Evolutionary conservation across 169 alveolate genomes (phyloP).

Genomic region (Eimeria maxima): DNA sequence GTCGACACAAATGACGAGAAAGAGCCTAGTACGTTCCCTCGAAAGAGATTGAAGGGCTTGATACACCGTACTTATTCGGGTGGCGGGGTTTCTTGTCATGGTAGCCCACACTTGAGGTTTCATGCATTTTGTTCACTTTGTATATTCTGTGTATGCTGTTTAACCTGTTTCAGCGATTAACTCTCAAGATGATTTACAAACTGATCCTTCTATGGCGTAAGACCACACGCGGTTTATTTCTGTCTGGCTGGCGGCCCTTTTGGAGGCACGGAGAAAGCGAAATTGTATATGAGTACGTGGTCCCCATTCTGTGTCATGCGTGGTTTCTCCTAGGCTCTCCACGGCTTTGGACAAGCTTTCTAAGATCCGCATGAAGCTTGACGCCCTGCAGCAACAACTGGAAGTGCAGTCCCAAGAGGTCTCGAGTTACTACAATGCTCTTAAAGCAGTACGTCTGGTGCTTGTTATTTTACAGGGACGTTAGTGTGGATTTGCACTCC

Average conservation of each 20-base stretch:
- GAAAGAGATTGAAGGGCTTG: not conserved
- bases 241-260: not conserved
- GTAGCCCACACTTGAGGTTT: not conserved
- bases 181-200: conserved; percentile 48
- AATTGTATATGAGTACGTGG: not conserved
- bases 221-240: not conserved
- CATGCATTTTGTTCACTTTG: not conserved
- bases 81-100: not conserved
- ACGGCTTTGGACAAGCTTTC: conserved; percentile 78
- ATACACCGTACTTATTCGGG: not conserved
- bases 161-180: conserved; percentile 1
- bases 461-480: not conserved
- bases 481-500: not conserved
- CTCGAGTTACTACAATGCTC: conserved; percentile 75
- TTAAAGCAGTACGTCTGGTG: conserved; percentile 58
- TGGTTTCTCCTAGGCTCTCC: conserved; percentile 1
- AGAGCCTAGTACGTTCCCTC: conserved; percentile 53
- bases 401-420: conserved; percentile 80
- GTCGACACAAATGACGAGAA: conserved; percentile 59
- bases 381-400: conserved; percentile 76
- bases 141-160: not conserved
- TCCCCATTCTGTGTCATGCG: not conserved
- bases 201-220: conserved; percentile 79
- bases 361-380: conserved; percentile 74
- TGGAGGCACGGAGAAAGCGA: not conserved